These are phyloP conservation scores for Fraxinus paxiana DNA, from an alignment of 305 asterid species.

Conservation along the genomic window DNA sequence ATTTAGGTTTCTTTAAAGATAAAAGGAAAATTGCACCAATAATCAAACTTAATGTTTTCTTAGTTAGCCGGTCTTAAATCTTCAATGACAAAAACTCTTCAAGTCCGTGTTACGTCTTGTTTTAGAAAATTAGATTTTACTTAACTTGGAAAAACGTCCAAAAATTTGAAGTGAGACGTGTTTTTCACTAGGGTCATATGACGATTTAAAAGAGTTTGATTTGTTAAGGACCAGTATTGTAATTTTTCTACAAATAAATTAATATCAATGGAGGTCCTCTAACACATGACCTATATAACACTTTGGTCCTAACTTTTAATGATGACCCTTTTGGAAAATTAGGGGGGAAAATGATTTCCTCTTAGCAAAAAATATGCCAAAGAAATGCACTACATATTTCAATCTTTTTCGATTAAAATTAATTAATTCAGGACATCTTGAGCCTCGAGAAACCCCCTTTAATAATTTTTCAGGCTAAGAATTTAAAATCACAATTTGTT, in stretches of 20 bases:
- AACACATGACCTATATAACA: background rate
- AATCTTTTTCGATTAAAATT: background rate
- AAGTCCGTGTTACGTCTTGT: background rate
- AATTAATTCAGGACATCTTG: background rate
- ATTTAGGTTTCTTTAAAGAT: no score
- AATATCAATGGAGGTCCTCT: background rate
- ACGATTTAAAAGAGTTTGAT: background rate
- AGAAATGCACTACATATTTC: background rate
- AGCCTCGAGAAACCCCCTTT: background rate
- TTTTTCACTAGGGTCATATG: background rate
- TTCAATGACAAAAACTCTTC: no score
- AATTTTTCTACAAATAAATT: no score
- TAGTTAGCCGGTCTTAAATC: background rate
- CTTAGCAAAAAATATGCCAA: background rate
- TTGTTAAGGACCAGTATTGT: no score
- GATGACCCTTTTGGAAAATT: no score
- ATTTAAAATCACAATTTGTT: no score
- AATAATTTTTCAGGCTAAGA: background rate
- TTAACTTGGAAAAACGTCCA: background rate
- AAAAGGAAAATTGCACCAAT: background rate
- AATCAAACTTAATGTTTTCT: background rate
- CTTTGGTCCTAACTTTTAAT: background rate
- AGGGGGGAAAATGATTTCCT: no score
- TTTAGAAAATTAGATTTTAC: background rate
- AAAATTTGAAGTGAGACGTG: background rate